A percentile compares a stretch with the other conserved stretches of the same genome.
Evolutionary conservation across 108 stramenopile species (phyloP).

Genomic region (Pseudonitzschia multiseries): DNA sequence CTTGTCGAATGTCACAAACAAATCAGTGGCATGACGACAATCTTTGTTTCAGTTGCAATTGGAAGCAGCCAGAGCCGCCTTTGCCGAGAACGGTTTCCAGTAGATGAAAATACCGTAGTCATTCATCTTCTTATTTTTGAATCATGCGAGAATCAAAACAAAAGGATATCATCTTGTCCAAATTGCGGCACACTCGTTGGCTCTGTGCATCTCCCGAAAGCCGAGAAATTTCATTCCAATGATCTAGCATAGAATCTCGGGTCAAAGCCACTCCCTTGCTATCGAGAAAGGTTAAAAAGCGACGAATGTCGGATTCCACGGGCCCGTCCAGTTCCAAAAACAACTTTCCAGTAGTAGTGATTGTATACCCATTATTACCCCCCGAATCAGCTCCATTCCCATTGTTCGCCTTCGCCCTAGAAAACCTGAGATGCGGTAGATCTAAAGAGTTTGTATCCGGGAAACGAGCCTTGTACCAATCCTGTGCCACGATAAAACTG

Average conservation of each 20-base stretch:
- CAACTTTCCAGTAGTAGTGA: slow-evolving; percentile 17
- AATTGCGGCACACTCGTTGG: slow-evolving; percentile 16
- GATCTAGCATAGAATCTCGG: neutral
- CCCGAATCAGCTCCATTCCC: neutral
- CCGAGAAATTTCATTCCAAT: slow-evolving; percentile 31
- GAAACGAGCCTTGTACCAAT: slow-evolving; percentile 30
- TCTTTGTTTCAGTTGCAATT: no score
- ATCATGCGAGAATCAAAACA: slow-evolving; percentile 24
- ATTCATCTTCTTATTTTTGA: slow-evolving; percentile 7
- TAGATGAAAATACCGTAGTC: neutral
- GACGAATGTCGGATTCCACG: slow-evolving; percentile 16
- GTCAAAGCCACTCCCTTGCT: neutral
- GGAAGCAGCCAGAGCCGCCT: no score
- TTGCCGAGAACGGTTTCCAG: neutral
- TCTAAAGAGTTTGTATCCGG: neutral
- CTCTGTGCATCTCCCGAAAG: slow-evolving; percentile 36
- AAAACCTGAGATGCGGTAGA: slow-evolving; percentile 5
- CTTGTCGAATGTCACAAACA: no score
- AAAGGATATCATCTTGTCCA: slow-evolving; percentile 32
- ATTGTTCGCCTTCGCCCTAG: neutral
- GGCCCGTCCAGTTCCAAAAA: slow-evolving; percentile 38
- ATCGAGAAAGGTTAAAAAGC: slow-evolving; percentile 26
- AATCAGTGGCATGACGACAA: no score
- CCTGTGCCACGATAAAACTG: slow-evolving; percentile 15
- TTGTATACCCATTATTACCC: neutral